phyloP scores from a whole-genome alignment of 2,329 filamentous ascomycete genomes.

The Tolypocladium tropicale region DNA sequence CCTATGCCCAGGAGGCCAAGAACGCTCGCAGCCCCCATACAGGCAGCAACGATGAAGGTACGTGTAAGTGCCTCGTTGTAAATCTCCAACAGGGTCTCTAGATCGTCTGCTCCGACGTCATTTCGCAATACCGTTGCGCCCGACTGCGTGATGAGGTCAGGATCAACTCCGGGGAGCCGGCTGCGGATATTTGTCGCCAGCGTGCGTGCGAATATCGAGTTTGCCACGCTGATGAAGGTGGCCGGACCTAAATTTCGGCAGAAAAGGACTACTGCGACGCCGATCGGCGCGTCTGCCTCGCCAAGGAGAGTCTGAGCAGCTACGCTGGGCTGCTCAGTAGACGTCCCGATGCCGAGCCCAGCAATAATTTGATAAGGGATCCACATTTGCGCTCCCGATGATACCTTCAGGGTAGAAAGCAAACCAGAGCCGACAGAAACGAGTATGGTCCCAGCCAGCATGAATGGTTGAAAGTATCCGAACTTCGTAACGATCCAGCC shows the following conservation, averaged over 20 bases:
- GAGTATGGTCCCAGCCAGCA: not conserved
- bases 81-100: not conserved
- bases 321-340: not conserved
- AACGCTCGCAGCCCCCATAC: not conserved
- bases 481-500: not conserved
- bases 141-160: not conserved
- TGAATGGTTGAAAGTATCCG: not conserved
- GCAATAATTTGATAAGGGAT: not conserved
- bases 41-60: not conserved
- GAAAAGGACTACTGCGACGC: not conserved
- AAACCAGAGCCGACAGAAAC: not conserved
- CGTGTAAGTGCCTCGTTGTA: not conserved
- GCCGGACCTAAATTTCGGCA: not conserved
- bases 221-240: not conserved
- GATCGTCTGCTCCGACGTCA: not conserved
- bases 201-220: not conserved
- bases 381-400: not conserved
- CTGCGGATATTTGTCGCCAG: not conserved
- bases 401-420: not conserved
- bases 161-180: not conserved
- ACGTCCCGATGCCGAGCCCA: not conserved
- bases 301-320: not conserved
- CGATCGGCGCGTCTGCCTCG: not conserved
- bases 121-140: not conserved
- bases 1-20: not conserved